Percentiles rank a stretch among this genome's conserved stretches.
These are phyloP conservation scores for Chlorella variabilis DNA, from an alignment of 163 green algal species.

Conservation along the genomic window DNA sequence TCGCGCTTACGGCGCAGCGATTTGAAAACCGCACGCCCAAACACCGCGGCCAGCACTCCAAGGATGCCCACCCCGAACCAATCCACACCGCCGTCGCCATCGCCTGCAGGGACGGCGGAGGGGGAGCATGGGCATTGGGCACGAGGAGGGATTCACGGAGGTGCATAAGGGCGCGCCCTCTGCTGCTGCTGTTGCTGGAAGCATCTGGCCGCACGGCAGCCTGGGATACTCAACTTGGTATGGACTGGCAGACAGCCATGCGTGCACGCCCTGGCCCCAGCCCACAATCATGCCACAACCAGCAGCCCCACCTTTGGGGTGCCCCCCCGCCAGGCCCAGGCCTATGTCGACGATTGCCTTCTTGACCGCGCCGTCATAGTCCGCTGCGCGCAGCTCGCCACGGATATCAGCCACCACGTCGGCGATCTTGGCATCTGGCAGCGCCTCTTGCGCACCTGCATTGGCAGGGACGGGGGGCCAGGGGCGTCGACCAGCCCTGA, in stretches of 20 bases:
- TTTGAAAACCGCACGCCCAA: slow-evolving; percentile 14
- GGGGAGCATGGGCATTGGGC: background rate
- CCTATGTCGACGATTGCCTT: slow-evolving; percentile 66
- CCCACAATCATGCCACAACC: background rate
- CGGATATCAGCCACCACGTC: slow-evolving; percentile 44
- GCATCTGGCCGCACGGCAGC: no score
- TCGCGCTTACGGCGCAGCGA: background rate
- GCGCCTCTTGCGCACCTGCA: background rate
- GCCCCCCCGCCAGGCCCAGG: slow-evolving; percentile 56
- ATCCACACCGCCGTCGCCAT: slow-evolving; percentile 30
- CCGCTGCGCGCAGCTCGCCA: slow-evolving; percentile 35
- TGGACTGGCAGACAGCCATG: background rate
- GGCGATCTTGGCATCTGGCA: slow-evolving; percentile 20
- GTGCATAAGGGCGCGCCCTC: no score
- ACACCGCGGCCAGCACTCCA: slow-evolving; percentile 13
- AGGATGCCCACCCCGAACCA: slow-evolving; percentile 36
- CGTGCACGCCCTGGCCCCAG: background rate
- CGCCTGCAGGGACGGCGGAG: background rate
- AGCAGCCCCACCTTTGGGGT: slow-evolving; percentile 11
- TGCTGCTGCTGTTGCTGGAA: no score
- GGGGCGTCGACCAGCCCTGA: no score
- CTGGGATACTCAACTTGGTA: no score
- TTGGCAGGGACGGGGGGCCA: no score
- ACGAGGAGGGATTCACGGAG: background rate
- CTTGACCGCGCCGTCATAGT: slow-evolving; percentile 66